Base-by-base conservation (phyloP, 176 grass and related monocot genomes). In the Cenchrus purpureus region DNA sequence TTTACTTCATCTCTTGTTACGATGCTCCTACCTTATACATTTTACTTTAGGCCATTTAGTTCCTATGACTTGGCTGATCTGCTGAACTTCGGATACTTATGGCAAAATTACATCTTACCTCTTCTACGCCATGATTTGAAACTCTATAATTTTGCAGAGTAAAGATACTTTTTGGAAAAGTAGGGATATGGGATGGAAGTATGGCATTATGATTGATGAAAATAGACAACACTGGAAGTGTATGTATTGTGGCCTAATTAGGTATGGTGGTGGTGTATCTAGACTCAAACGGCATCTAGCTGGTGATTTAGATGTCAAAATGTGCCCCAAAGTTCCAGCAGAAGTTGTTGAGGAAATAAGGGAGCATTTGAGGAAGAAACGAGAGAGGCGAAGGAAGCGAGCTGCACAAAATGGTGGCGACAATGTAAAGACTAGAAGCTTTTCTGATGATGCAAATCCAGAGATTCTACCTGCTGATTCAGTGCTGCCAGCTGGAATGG, bases 241-340 rank as follows among this genome's bases (percentile, higher is more conserved):
- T 87, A 92, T 90, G 56, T 98, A 94, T 83, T 98, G 96, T 73
- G 86, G 91, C 72, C 73, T 98, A 74, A 87, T 85, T 51, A 89
- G 93, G 77, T 93, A 93, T 80, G 93, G 93, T 78, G 95, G 95
- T 80, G 96, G 93, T 48, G 89, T 98, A 5, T 95, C 96, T 93
- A 89, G 96, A 88, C 88, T 98, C 75, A 98, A 95, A 84, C 86
- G 86, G 7, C 96, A 98, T 86, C 89, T 98, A 79, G 89, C 92
- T 85, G 95, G 91, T 93, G 82, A 90, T 89, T 87, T 84, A 58
- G 88, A 97, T 84, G 95, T 97, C 81, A 90, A 80, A 71, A 93
- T 93, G 79, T 98, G 95, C 34, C 89, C 87, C 34, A 92, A 87
- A 65, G 93, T 98, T 90, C 95, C 95, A 84, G 82, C 85, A 58